These are phyloP conservation scores for Aspergillus sp. DNA, from an alignment of 2,329 filamentous ascomycete species.

Conservation along the genomic window DNA sequence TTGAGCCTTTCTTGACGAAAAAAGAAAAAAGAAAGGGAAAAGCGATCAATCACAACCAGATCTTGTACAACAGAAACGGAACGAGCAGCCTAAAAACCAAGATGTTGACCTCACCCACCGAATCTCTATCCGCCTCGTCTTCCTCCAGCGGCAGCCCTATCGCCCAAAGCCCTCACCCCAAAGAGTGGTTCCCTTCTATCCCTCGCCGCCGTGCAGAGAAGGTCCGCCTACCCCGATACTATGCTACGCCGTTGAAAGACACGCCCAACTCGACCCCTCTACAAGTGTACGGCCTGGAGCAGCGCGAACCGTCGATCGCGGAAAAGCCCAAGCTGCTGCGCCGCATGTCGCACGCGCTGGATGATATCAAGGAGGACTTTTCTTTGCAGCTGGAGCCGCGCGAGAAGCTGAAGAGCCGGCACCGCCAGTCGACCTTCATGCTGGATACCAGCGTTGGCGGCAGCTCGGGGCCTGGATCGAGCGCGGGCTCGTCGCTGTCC, in stretches of 20 bases:
- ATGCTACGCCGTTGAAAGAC: constrained; percentile 32
- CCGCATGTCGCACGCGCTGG: constrained; percentile 37
- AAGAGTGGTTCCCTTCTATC: constrained; percentile 25
- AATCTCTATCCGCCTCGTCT: constrained; percentile 29
- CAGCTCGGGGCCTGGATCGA: not conserved
- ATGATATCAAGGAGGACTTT: constrained; percentile 36
- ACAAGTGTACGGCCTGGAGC: constrained; percentile 34
- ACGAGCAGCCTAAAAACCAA: not conserved
- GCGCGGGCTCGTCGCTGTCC: constrained; percentile 1
- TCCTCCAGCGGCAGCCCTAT: constrained; percentile 26
- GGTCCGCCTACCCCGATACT: constrained; percentile 29
- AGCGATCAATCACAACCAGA: not conserved
- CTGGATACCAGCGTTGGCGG: constrained; percentile 7
- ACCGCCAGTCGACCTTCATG: constrained; percentile 28
- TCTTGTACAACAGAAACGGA: not conserved
- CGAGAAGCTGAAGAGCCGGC: constrained; percentile 25
- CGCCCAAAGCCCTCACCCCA: constrained; percentile 27
- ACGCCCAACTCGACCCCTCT: constrained; percentile 31
- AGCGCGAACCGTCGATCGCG: constrained; percentile 33
- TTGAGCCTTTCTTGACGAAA: not conserved
- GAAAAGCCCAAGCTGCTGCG: constrained; percentile 28
- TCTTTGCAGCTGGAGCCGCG: constrained; percentile 24
- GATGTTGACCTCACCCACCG: constrained; percentile 26
- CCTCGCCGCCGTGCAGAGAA: constrained; percentile 22
- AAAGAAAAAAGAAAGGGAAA: not conserved